Base-by-base conservation (phyloP, 169 alveolate species). In the Plasmodium falciparum region DNA sequence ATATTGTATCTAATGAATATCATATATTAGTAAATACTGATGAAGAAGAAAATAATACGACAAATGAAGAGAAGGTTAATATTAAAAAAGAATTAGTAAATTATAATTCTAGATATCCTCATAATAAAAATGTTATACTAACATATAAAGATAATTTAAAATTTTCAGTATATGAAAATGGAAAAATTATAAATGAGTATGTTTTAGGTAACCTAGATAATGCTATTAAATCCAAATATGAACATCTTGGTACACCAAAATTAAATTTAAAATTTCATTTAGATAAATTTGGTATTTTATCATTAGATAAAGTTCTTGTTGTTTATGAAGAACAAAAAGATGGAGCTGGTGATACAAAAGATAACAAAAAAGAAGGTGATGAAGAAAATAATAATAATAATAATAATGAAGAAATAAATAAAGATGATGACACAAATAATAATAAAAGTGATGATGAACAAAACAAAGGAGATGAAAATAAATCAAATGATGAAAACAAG, bases 1-100 rank as follows among this genome's bases (percentile, higher is more conserved):
- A 94, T 67, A 90, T 86, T 62, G 52, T 88, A 26, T 90, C 92
- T n/a, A 74, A 75, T 71, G 80, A 86, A 49, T 94, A 92, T 65
- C 93, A 70, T 15, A 69, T 94, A 50, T 26, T 73, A 17, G 67
- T 72, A 24, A 43, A n/a, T 52, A 33, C 45, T 1, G 90, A 45
- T 56, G 88, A 72, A 3, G 93, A 72, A 13, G 88, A 78, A 24
- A 20, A 69, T 15, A 47, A 12, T 20, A 33, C 49, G 2, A 73
- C 74, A 13, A 74, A 29, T 13, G 73, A n/a, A 9, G 62, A 74
- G 43, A 78, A 80, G 29, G 56, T 73, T 20, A 76, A 63, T 0
- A 58, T 4, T 13, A 63, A 45, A 9, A 50, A 58, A 63, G 93
- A 88, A 88, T 65, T 88, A 71, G 66, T 88, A 47, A 17, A 49